Evolutionary conservation across 495 filamentous ascomycete genomes (phyloP), one percentile per base, ranked within the genome.

Genomic region (Cercophora samala): DNA sequence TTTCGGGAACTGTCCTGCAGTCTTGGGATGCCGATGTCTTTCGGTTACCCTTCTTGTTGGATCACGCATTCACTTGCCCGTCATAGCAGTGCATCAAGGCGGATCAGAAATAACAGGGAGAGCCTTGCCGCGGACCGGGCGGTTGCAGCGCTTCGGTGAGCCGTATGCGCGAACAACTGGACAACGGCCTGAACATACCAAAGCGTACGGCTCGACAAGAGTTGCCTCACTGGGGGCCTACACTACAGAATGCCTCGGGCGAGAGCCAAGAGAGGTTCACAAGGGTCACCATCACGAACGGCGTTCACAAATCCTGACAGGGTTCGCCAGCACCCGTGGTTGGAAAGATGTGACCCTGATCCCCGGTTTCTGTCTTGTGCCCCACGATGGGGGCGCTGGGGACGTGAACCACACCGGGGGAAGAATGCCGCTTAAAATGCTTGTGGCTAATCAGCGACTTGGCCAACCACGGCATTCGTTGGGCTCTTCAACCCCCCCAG

Each of bases 341-440:
- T 73, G 69, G 72, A 70, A 67, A 67, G 65, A 74, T 77, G 74
- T 52, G 67, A 78, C 75, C 72, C 74, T 73, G 71, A 74, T 74
- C 76, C 75, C 72, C 70, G 75, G 75, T 78, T 77, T 75, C 64
- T 70, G 32, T 72, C 64, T 46, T 19, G 26, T 66, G 55, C 70
- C 69, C 70, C 72, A 69, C 71, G 68, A 68, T 58, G 65, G 58
- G 65, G n/a, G 52, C 42, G 58, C 54, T 25, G 54, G 59, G 37
- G 21, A 1, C 52, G 17, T 25, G 22, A 52, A 25, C 64, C 32
- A 64, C 37, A 60, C 24, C 23, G 66, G 42, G 51, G 65, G 60
- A 60, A 64, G 66, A 70, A 68, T 72, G 69, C 65, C 66, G 72
- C 68, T 71, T 68, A 68, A 66, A 70, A 62, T 63, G 37, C 63